Evolutionary conservation across 2,329 filamentous ascomycete genomes (phyloP).

Genomic region (Fusarium multiceps): DNA sequence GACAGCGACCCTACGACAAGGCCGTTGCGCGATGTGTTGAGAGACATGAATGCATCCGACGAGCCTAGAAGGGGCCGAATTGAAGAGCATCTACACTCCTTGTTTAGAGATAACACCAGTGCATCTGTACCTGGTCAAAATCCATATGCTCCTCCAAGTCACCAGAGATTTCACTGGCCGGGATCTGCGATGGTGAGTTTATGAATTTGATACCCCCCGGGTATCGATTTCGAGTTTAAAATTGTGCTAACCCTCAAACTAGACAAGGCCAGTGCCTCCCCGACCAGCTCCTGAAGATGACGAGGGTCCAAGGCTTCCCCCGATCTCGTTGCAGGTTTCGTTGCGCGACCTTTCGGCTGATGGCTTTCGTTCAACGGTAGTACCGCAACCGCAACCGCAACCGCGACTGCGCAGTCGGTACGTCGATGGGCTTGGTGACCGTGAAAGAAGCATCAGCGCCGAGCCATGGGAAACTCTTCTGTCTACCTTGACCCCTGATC

Average conservation of each 20-base stretch:
- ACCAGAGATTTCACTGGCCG: conserved; percentile 7
- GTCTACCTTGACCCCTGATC: conserved; percentile 83
- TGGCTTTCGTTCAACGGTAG: not conserved
- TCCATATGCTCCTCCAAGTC: not conserved
- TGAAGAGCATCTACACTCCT: conserved; percentile 45
- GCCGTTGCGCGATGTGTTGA: conserved; percentile 44
- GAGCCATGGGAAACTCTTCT: conserved; percentile 85
- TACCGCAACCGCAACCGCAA: conserved; percentile 21
- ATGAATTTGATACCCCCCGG: not conserved
- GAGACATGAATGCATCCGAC: conserved; percentile 43
- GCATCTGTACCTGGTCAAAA: not conserved
- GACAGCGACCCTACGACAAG: conserved; percentile 29
- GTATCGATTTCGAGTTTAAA: not conserved
- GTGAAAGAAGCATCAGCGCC: conserved; percentile 83
- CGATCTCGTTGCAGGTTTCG: conserved; percentile 6
- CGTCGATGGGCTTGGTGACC: conserved; percentile 83
- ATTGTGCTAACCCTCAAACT: conserved; percentile 8
- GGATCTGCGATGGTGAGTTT: conserved; percentile 41
- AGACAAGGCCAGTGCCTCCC: conserved; percentile 15
- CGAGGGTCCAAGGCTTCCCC: not conserved
- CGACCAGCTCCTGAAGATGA: conserved; percentile 3
- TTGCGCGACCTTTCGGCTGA: not conserved
- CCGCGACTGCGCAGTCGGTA: conserved; percentile 21
- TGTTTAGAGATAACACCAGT: conserved; percentile 39
- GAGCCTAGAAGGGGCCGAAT: conserved; percentile 43